Percentiles rank a stretch among this genome's conserved stretches.
Evolutionary conservation across 306 rosid species (phyloP).

Genomic region (Pyrus pyrifolia): DNA sequence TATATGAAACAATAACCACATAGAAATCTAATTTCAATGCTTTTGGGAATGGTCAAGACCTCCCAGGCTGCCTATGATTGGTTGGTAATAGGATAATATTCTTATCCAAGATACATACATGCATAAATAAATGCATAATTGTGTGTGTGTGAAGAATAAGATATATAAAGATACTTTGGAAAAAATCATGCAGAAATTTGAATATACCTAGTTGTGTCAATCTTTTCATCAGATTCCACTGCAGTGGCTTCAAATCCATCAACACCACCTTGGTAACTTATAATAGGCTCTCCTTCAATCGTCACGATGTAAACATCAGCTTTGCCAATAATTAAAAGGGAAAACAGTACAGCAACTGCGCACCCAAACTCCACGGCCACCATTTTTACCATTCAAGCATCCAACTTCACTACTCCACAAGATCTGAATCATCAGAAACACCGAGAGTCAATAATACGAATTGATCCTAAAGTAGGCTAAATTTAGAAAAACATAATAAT

Average conservation of each 20-base stretch:
- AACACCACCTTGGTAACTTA: conserved; percentile 78
- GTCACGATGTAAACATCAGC: conserved; percentile 79
- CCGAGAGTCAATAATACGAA: conserved; percentile 11
- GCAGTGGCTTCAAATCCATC: conserved; percentile 97
- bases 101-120: not conserved
- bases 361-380: conserved; percentile 31
- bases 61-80: conserved; percentile 6
- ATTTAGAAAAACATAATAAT: conserved; percentile 1
- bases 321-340: conserved; percentile 35
- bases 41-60: conserved; percentile 3
- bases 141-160: not conserved
- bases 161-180: not conserved
- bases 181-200: not conserved
- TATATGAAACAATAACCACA: not conserved
- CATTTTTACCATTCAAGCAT: conserved; percentile 32
- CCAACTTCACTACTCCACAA: conserved; percentile 33
- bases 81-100: conserved; percentile 9
- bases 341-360: conserved; percentile 25
- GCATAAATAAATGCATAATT: not conserved
- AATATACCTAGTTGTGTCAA: conserved; percentile 77
- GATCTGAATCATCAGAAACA: conserved; percentile 45
- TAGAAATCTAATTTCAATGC: not conserved
- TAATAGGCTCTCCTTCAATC: conserved; percentile 88
- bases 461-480: not conserved
- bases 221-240: conserved; percentile 80